These are phyloP conservation scores for Cladosporium sp. DNA, from an alignment of 2,329 filamentous ascomycete species.

Conservation along the genomic window DNA sequence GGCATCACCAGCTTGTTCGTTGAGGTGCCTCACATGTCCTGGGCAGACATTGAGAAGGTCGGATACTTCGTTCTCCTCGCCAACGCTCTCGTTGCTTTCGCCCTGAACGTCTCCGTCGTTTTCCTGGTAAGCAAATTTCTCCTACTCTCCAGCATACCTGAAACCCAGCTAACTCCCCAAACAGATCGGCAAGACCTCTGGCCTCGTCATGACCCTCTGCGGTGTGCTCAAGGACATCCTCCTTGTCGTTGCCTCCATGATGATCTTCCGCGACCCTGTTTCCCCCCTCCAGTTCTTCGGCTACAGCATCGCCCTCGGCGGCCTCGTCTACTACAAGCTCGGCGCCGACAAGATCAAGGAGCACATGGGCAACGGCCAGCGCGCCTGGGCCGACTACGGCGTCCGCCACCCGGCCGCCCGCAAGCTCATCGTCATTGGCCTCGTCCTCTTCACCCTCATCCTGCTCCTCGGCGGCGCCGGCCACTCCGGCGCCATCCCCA, in stretches of 20 bases:
- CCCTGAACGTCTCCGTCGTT: constrained; percentile 78
- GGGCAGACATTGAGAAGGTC: constrained; percentile 66
- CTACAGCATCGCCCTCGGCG: constrained; percentile 71
- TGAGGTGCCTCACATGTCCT: constrained; percentile 63
- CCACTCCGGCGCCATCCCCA: constrained; percentile 20
- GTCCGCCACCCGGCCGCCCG: constrained; percentile 68
- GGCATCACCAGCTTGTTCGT: constrained; percentile 64
- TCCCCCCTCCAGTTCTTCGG: constrained; percentile 73
- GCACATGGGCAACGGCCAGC: constrained; percentile 64
- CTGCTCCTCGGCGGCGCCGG: constrained; percentile 55
- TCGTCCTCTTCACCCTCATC: constrained; percentile 60
- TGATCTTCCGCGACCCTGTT: constrained; percentile 73
- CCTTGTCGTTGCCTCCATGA: constrained; percentile 70
- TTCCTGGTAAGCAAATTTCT: constrained; percentile 60
- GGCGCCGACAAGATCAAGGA: constrained; percentile 77
- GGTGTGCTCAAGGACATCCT: constrained; percentile 85
- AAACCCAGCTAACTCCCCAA: background rate
- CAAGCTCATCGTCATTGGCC: constrained; percentile 66
- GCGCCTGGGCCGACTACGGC: constrained; percentile 83
- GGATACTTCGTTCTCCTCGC: constrained; percentile 65
- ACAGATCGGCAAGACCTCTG: constrained; percentile 81
- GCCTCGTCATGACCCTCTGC: constrained; percentile 77
- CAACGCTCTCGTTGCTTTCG: constrained; percentile 72
- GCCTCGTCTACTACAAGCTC: constrained; percentile 82
- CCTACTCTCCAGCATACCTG: background rate